Conservation (phyloP, 1,284 basidiomycete species). For the Lentinus polychrous region DNA sequence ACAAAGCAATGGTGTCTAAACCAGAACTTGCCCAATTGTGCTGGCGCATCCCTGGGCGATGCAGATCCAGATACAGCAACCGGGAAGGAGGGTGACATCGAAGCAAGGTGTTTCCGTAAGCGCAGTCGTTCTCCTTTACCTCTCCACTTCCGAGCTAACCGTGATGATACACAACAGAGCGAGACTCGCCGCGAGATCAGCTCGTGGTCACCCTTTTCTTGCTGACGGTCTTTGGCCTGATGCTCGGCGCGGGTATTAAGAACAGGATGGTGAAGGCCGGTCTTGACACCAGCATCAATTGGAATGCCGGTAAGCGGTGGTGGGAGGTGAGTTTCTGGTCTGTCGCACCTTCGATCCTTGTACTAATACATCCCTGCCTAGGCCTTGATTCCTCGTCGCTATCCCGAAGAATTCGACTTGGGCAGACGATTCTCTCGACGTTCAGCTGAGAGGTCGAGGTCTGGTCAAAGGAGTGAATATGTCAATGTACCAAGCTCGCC, state of each 20-base stretch:
- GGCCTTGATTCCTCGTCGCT: constrained; percentile 55
- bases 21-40: constrained; percentile 83
- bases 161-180: constrained; percentile 39
- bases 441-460: constrained; percentile 16
- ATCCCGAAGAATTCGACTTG: constrained; percentile 43
- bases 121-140: constrained; percentile 15
- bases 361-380: constrained; percentile 20
- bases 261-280: constrained; percentile 74
- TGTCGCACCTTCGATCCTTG: constrained; percentile 1
- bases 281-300: constrained; percentile 52
- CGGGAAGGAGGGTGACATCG: constrained; percentile 94
- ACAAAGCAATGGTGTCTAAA: constrained; percentile 95
- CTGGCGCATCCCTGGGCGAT: constrained; percentile 78
- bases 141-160: not conserved
- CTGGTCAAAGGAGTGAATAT: constrained; percentile 39
- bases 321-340: constrained; percentile 60
- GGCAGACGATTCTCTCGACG: constrained; percentile 27
- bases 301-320: constrained; percentile 60
- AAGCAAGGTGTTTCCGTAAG: constrained; percentile 93
- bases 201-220: constrained; percentile 87
- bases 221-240: constrained; percentile 74
- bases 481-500: constrained; percentile 27
- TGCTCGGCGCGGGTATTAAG: constrained; percentile 80
- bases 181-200: constrained; percentile 88
- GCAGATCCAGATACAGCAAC: constrained; percentile 88